A percentile compares a stretch with the other conserved stretches of the same genome.
Evolutionary conservation across 148 eudicot genomes (phyloP).

Genomic region (Rhododendron ovatum): DNA sequence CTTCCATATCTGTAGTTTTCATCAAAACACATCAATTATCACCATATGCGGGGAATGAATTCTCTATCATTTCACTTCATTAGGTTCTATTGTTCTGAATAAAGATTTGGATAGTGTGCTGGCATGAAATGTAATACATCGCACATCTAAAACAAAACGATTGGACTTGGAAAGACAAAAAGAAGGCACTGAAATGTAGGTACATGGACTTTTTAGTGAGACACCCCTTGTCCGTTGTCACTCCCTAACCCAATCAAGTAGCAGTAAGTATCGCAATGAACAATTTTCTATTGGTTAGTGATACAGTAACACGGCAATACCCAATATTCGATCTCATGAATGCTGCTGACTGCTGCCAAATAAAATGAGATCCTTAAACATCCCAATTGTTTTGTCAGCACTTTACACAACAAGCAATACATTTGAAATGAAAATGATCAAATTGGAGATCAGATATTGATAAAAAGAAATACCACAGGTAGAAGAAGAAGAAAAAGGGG

Average conservation of each 20-base stretch:
- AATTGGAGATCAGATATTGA: neutral
- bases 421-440: neutral
- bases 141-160: neutral
- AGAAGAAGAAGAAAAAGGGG: neutral
- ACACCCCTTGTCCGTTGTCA: neutral
- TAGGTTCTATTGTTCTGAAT: neutral
- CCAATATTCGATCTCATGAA: neutral
- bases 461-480: neutral
- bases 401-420: neutral
- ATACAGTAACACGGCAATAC: neutral
- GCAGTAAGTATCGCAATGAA: neutral
- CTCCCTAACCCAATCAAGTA: neutral
- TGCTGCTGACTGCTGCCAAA: neutral
- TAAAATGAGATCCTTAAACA: neutral
- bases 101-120: neutral
- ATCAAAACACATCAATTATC: neutral
- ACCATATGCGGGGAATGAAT: neutral
- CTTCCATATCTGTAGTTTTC: conserved; percentile 68
- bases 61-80: neutral
- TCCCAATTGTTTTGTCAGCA: neutral
- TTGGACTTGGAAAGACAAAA: neutral
- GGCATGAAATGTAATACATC: no score
- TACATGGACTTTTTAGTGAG: neutral
- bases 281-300: neutral
- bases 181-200: neutral